Evolutionary conservation across 2,329 filamentous ascomycete species (phyloP).

Genomic region (Drechslera avenae): DNA sequence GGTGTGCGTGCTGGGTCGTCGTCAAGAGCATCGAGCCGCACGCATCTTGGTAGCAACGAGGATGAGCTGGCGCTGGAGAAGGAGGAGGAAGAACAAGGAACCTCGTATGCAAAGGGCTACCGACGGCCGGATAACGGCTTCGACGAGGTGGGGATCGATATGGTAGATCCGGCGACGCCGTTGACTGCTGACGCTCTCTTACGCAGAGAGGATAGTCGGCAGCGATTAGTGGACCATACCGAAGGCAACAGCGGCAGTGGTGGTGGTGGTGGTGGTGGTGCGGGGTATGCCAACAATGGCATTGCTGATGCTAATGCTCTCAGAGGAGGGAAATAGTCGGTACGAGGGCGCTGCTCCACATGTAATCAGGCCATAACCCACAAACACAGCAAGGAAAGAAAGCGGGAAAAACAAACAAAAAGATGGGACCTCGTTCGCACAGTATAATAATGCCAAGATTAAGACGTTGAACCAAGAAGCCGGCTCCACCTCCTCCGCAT

Average conservation of each 20-base stretch:
- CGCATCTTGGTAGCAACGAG: constrained; percentile 22
- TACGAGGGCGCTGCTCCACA: no score
- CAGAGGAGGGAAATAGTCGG: constrained; percentile 12
- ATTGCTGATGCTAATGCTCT: not conserved
- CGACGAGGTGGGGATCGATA: constrained; percentile 26
- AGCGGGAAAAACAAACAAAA: no score
- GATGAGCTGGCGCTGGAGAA: not conserved
- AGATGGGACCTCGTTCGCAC: no score
- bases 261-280: not conserved
- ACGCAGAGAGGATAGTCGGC: constrained; percentile 17
- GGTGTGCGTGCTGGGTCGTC: constrained; percentile 8
- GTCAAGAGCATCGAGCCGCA: constrained; percentile 30
- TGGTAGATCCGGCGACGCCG: constrained; percentile 29
- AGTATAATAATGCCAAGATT: no score
- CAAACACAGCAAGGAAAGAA: no score
- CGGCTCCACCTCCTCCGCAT: no score
- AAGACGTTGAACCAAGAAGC: no score
- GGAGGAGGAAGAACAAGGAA: constrained; percentile 24
- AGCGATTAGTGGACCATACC: constrained; percentile 22
- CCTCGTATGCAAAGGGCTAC: constrained; percentile 34
- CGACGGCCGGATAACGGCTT: constrained; percentile 24
- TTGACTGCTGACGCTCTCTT: constrained; percentile 30
- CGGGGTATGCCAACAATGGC: constrained; percentile 11
- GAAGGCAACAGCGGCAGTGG: no score
- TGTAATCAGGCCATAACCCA: not conserved